Base-by-base conservation (phyloP, 495 filamentous ascomycete species). In the Xylaria castorea region DNA sequence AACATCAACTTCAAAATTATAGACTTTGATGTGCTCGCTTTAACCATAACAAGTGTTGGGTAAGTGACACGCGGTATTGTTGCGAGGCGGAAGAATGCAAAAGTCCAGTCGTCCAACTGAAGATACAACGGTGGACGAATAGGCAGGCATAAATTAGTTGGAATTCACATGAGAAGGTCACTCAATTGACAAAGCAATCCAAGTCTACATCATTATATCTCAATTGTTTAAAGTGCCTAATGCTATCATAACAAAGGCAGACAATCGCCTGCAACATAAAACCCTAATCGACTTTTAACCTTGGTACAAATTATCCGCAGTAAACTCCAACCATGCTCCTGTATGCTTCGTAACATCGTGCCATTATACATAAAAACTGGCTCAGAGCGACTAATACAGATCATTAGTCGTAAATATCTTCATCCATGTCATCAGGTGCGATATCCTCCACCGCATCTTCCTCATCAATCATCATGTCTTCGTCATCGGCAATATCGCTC, bases 351-450 rank as follows among this genome's bases (percentile, higher is more conserved):
- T 50, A 60, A 38, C 58, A 63, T 51, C 57, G 51, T 70, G 11
- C 16, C 53, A 61, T 61, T 34, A 71, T 3, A 62, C 57, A 44
- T 38, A 50, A 50, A 32, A 61, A 25, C 25, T 8, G 32, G 11
- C n/a, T 42, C 1, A 9, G 8, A 42, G n/a, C 20, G 40, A 48
- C 14, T n/a, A 18, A 34, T 12, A 25, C 14, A 18, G 7, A 3
- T 40, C 11, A n/a, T 36, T 83, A 81, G 67, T 92, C 89, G 81
- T 94, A 94, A 42, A 94, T 87, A 70, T 89, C 87, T 74, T 89
- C 87, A 78, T 94, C 92, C 91, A 93, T 92, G 71, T 90, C 90
- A 32, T 87, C 89, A 75, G 92, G 91, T 32, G 88, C 84, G 67
- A 93, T 85, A 74, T 90, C 88, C 27, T 92, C 92, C 32, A 90